These are phyloP conservation scores for Starmerella stellata DNA, from an alignment of 805 yeast genomes.

Conservation along the genomic window DNA sequence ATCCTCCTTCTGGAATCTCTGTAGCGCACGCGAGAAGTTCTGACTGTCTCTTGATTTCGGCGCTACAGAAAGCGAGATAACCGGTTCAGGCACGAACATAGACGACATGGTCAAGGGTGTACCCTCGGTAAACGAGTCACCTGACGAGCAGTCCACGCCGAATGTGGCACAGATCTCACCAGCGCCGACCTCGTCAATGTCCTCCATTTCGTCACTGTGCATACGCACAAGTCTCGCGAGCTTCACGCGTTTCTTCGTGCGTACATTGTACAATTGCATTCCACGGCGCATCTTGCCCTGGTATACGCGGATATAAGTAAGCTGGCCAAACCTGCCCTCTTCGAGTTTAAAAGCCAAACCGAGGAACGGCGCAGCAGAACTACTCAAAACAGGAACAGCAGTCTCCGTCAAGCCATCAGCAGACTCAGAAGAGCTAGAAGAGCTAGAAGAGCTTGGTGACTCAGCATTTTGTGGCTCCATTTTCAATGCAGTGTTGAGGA, in stretches of 20 bases:
- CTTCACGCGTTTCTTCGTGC: constrained; percentile 83
- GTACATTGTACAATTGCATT: constrained; percentile 66
- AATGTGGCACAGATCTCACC: constrained; percentile 99
- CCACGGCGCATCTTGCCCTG: constrained; percentile 93
- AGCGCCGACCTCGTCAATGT: constrained; percentile 82
- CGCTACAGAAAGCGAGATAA: constrained; percentile 73
- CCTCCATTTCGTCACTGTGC: constrained; percentile 99
- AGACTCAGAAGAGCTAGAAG: too few relatives aligned
- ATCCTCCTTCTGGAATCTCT: constrained; percentile 95
- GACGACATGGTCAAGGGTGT: constrained; percentile 79
- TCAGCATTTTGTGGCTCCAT: constrained; percentile 28
- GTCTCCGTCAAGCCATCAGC: constrained; percentile 34
- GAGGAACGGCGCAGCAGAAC: constrained; percentile 62
- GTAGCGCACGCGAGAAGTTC: constrained; percentile 90
- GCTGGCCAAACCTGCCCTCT: constrained; percentile 95
- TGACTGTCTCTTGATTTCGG: constrained; percentile 77
- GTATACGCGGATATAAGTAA: constrained; percentile 89
- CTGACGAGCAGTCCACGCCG: constrained; percentile 97
- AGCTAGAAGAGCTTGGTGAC: too few relatives aligned
- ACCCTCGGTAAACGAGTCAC: constrained; percentile 91
- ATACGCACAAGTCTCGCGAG: constrained; percentile 87
- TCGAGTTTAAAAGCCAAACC: constrained; percentile 97
- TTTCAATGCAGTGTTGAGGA: constrained; percentile 78
- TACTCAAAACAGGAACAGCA: constrained; percentile 57
- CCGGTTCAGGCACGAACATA: constrained; percentile 98